A percentile compares a stretch with the other conserved stretches of the same genome.
phyloP scores from a whole-genome alignment of 495 filamentous ascomycete genomes.

The Aspergillus steynii region DNA sequence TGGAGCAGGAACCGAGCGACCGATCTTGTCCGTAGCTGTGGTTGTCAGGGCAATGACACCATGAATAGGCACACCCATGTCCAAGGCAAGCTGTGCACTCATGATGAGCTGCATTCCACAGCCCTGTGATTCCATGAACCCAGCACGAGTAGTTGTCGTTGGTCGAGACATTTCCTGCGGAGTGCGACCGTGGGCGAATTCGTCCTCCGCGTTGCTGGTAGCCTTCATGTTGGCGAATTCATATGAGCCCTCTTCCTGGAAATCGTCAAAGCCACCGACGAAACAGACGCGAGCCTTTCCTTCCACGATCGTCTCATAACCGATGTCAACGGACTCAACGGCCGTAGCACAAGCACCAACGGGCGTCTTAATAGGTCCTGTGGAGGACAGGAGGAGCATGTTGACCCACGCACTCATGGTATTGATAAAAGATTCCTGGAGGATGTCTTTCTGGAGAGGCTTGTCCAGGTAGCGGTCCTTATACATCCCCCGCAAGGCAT shows the following conservation, averaged over 20 bases:
- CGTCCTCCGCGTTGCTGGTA: constrained; percentile 94
- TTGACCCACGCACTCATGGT: constrained; percentile 99
- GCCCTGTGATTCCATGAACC: constrained; percentile 99
- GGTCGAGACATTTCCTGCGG: constrained; percentile 97
- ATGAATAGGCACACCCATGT: constrained; percentile 98
- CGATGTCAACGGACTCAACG: constrained; percentile 95
- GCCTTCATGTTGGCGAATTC: constrained; percentile 99
- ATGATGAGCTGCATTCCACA: constrained; percentile 98
- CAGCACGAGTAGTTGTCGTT: constrained; percentile 92
- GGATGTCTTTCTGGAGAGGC: constrained; percentile 97
- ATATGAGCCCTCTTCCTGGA: constrained; percentile 98
- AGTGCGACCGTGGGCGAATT: constrained; percentile 92
- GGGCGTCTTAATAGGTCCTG: constrained; percentile 97
- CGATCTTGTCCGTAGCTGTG: constrained; percentile 99
- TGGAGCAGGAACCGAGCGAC: constrained; percentile 92
- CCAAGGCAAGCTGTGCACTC: constrained; percentile 91
- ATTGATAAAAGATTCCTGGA: constrained; percentile 99
- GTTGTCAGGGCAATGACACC: constrained; percentile 91
- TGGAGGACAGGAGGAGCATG: constrained; percentile 95
- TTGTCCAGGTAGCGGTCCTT: constrained; percentile 96
- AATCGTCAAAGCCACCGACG: constrained; percentile 98
- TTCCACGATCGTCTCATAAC: constrained; percentile 96
- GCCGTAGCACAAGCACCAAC: constrained; percentile 97
- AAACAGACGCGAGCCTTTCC: constrained; percentile 96
- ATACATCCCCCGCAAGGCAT: constrained; percentile 94